A percentile compares a stretch with the other conserved stretches of the same genome.
These are phyloP conservation scores for Pythium apleroticum DNA, from an alignment of 352 stramenopile species.

Conservation along the genomic window DNA sequence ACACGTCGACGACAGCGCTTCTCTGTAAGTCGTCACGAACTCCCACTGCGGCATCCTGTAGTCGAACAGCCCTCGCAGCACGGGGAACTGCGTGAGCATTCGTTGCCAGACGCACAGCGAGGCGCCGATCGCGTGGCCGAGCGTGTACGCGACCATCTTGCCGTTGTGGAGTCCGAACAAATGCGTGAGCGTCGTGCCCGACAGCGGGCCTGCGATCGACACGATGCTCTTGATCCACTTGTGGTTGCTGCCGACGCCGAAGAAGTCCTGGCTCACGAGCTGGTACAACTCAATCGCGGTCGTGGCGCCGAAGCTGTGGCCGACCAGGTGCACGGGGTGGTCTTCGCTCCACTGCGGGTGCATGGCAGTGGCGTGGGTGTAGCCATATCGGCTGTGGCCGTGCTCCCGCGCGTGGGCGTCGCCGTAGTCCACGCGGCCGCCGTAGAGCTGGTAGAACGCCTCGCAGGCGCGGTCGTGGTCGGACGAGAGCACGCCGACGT, in stretches of 20 bases:
- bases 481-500: constrained; percentile 60
- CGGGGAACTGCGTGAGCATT: constrained; percentile 40
- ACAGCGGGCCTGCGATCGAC: constrained; percentile 57
- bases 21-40: constrained; percentile 29
- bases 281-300: constrained; percentile 77
- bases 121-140: constrained; percentile 42
- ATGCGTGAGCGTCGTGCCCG: constrained; percentile 53
- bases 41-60: constrained; percentile 64
- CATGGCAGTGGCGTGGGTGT: constrained; percentile 32
- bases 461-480: constrained; percentile 73
- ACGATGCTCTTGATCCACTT: constrained; percentile 62
- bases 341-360: constrained; percentile 45
- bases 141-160: constrained; percentile 32
- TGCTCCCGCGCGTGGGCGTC: constrained; percentile 35
- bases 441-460: constrained; percentile 62
- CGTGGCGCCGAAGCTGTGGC: constrained; percentile 62
- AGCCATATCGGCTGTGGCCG: constrained; percentile 48
- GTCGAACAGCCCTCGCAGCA: constrained; percentile 42
- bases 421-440: constrained; percentile 63
- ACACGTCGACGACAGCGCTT: constrained; percentile 36
- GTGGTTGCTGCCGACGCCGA: constrained; percentile 47
- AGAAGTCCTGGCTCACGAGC: constrained; percentile 56
- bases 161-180: constrained; percentile 45
- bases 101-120: constrained; percentile 43
- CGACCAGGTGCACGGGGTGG: constrained; percentile 58